Evolutionary conservation across 2,329 filamentous ascomycete species (phyloP), one percentile per base, ranked within the genome.

Genomic region (Apiospora rasikravindrae): DNA sequence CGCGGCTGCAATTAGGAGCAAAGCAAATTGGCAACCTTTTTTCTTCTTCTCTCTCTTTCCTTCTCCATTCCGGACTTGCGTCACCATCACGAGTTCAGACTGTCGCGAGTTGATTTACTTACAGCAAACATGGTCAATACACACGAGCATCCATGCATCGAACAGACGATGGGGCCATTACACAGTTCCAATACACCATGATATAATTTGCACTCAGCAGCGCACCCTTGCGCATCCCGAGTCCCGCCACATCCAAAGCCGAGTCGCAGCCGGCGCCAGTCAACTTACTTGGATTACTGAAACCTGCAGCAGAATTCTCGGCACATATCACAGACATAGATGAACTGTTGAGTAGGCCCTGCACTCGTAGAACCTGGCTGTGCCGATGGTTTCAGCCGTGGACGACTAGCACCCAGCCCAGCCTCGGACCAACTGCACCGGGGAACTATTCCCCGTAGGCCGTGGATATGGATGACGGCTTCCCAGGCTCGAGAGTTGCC

Each of bases 331-430:
- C 57, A n/a, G 19, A 40, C 33, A 64, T n/a, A n/a, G 57, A 19
- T n/a, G 57, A 40, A 64, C 33, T n/a, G n/a, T 19, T 33, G 51
- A 11, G 26, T 4, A 64, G 33, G 57, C 29, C 53, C 29, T 61
- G 53, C 26, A 19, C 51, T 61, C 53, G 53, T 61, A 61, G 53
- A 61, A 61, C 53, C 29, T 61, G 53, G 53, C 19, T 40, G 5
- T 61, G 29, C 53, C 53, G 29, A 61, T 61, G 53, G 57, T 64
- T 64, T 40, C 57, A 64, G 57, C 57, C 44, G 67, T 69, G 44
- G 14, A 49, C 44, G 16, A 49, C n/a, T 49, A 49, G 24, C 44
- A 69, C 26, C 44, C 67, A 69, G 67, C 26, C 44, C 67, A 69
- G 44, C 67, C 42, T 49, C 26, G 67, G 47, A n/a, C 67, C 26